Evolutionary conservation across 495 filamentous ascomycete genomes (phyloP), one percentile per base, ranked within the genome.

Genomic region (Xylaria bambusicola): DNA sequence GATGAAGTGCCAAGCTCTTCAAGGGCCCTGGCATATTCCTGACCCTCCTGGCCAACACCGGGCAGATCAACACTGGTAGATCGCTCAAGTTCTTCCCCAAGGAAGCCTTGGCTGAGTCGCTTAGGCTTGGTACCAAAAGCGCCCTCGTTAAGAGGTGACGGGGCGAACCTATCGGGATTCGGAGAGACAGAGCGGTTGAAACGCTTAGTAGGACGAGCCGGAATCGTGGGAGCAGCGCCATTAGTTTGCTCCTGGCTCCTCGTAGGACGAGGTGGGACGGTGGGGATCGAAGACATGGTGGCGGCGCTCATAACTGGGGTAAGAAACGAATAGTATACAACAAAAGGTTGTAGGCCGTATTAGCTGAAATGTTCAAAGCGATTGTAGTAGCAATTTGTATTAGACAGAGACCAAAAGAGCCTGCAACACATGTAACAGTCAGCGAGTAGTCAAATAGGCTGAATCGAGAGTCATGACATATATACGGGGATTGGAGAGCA

Each of bases 11-110:
- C 71, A 53, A 77, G 64, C 17, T 82, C 77, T 21, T 84, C 65
- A 47, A 73, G 65, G 51, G 91, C 70, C 54, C 81, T 84, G 21
- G 83, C 89, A 72, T 97, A 97, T 75, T 97, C 93, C 58, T 78
- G 85, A 54, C 93, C 93, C 74, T 97, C 93, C 71, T 96, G 86
- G 29, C 93, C 93, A 52, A 96, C 79, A 2, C 89, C 88, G 18
- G 92, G 92, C 65, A 96, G 85, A 29, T 86, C 83, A 48, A 93
- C 87, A 67, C 89, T 94, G 33, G 87, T 86, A 3, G 90, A 84
- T 33, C 90, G 88, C 29, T 86, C 82, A 59, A 74, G 71, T 45
- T 77, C 76, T 26, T 77, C 71, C 57, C 63, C 68, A 51, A 72
- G 68, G 56, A 73, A 76, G 63, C 63, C 68, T 36, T 83, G 67